Percentiles rank a stretch among this genome's conserved stretches.
These are phyloP conservation scores for Camelina neglecta DNA, from an alignment of 345 rosid genomes.

Conservation along the genomic window DNA sequence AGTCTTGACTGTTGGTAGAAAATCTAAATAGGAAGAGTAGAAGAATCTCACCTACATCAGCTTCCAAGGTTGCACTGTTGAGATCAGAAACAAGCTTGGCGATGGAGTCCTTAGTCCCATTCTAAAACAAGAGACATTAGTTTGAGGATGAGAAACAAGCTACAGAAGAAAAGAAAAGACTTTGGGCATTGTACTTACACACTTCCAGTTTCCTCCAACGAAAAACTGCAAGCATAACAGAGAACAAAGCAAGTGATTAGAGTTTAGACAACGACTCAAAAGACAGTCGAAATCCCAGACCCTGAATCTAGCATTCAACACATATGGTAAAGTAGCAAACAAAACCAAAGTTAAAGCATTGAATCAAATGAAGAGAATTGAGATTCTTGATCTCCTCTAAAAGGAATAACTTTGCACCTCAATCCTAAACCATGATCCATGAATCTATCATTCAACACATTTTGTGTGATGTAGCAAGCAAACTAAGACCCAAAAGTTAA, in stretches of 20 bases:
- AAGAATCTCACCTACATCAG: slow-evolving; percentile 73
- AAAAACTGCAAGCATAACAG: slow-evolving; percentile 78
- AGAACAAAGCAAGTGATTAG: slow-evolving; percentile 1
- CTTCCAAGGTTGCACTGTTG: slow-evolving; percentile 79
- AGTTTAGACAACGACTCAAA: slow-evolving; percentile 14
- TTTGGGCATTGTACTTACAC: slow-evolving; percentile 62
- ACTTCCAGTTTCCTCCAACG: slow-evolving; percentile 99
- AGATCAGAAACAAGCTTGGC: slow-evolving; percentile 89
- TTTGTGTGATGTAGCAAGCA: not conserved
- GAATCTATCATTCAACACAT: slow-evolving; percentile 5
- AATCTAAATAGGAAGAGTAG: slow-evolving; percentile 2
- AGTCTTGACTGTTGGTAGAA: not conserved
- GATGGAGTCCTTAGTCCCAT: slow-evolving; percentile 92
- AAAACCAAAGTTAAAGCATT: not conserved
- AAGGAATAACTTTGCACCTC: not conserved
- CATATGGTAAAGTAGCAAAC: not conserved
- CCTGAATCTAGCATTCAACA: slow-evolving; percentile 3
- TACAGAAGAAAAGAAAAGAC: not conserved
- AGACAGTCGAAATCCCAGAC: not conserved
- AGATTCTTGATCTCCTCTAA: not conserved
- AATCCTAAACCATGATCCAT: not conserved
- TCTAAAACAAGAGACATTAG: slow-evolving; percentile 49
- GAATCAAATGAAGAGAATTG: not conserved
- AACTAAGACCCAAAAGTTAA: slow-evolving; percentile 5
- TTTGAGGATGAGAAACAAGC: not conserved